Evolutionary conservation across 2,329 filamentous ascomycete genomes (phyloP).

Genomic region (Alternaria triticimaculans): DNA sequence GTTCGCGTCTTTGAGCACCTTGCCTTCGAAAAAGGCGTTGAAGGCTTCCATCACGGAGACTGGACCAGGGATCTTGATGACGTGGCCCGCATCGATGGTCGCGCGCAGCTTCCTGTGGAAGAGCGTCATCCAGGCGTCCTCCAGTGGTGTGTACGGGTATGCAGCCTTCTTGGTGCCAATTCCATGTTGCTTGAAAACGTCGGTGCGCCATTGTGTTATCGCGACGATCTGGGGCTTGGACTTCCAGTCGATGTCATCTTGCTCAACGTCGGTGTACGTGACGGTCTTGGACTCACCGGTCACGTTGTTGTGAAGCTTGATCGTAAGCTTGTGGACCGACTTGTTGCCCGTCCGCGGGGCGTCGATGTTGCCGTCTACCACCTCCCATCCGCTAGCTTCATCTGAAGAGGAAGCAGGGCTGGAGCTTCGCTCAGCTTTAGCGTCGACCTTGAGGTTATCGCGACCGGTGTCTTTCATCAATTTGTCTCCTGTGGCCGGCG

Average conservation of each 20-base stretch:
- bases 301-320: neutral
- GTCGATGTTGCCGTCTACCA: neutral
- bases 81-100: conserved; percentile 1
- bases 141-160: conserved; percentile 7
- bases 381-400: neutral
- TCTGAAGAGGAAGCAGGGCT: neutral
- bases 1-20: neutral
- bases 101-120: conserved; percentile 17
- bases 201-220: conserved; percentile 7
- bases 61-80: neutral
- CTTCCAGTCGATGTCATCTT: conserved; percentile 9
- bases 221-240: neutral
- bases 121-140: conserved; percentile 23
- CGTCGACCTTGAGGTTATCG: neutral
- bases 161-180: neutral
- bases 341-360: neutral
- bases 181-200: neutral
- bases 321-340: neutral
- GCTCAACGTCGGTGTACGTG: neutral
- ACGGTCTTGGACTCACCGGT: neutral
- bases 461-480: neutral
- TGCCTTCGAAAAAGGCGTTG: neutral
- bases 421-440: neutral
- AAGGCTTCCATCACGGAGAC: neutral
- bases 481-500: rapidly evolving